phyloP scores from a whole-genome alignment of 768 basidiomycete species.

The Termitomyces titanicus region DNA sequence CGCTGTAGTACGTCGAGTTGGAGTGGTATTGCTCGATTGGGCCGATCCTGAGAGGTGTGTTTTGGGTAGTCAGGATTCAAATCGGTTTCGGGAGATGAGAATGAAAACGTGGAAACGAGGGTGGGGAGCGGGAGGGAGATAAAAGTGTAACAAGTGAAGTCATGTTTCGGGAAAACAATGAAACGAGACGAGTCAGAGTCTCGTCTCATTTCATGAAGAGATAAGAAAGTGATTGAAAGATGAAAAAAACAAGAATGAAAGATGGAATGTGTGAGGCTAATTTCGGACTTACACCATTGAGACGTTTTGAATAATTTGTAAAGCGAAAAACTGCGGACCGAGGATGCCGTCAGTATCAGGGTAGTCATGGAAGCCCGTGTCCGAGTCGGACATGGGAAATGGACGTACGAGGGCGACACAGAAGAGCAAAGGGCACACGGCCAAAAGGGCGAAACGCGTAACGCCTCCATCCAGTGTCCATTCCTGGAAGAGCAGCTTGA shows the following conservation, averaged over 20 bases:
- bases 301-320: slow-evolving; percentile 69
- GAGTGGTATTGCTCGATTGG: slow-evolving; percentile 77
- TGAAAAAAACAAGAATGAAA: not conserved
- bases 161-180: too few species aligned
- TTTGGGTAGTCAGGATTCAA: not conserved
- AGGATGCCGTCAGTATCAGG: too few species aligned
- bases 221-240: not conserved
- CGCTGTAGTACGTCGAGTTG: slow-evolving; percentile 81
- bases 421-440: slow-evolving; percentile 61
- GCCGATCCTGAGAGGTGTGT: slow-evolving; percentile 49
- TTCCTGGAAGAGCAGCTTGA: slow-evolving; percentile 64
- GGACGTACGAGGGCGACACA: slow-evolving; percentile 66
- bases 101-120: not conserved
- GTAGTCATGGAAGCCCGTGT: not conserved
- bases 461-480: slow-evolving; percentile 58
- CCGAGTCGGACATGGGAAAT: slow-evolving; percentile 10
- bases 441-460: slow-evolving; percentile 60
- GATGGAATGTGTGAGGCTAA: not conserved
- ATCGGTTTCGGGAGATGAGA: not conserved
- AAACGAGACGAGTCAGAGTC: too few species aligned
- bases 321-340: slow-evolving; percentile 64
- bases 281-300: slow-evolving; percentile 52
- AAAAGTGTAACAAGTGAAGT: too few species aligned
- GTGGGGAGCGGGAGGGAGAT: too few species aligned
- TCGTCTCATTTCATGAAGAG: too few species aligned